Evolutionary conservation across 2,329 filamentous ascomycete species (phyloP), one percentile per base, ranked within the genome.

Genomic region (Neofusicoccum cordaticola): DNA sequence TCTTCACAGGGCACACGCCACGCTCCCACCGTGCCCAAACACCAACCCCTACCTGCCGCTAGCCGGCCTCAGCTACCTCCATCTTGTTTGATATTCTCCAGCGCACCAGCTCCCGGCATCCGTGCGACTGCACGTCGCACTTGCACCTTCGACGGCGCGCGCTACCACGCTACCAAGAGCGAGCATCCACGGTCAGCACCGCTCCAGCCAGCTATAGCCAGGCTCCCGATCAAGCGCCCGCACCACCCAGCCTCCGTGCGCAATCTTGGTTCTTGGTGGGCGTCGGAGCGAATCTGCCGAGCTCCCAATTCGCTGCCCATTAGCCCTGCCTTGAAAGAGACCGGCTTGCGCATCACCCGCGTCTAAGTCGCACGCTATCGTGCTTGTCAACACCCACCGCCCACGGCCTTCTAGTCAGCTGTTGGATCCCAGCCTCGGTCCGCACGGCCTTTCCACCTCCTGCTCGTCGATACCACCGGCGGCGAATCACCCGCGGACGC

Each of bases 321-420:
- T 72, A 70, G 52, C 57, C 62, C 41, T 71, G 72, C 69, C 37
- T 69, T 57, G 73, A 75, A 75, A 57, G 71, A 75, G 64, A 74
- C 76, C 75, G 74, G 75, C 73, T 73, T 81, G 80, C 77, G 80
- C 77, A 81, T 82, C 79, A 81, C 77, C 79, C 79, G 78, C 77
- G 70, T 76, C 77, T 78, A 77, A 79, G 76, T 74, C 77, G 68
- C 73, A 75, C 80, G 77, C 78, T 79, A 80, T 74, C 71, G 70
- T 67, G 64, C 69, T 63, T 73, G 72, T 71, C 70, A 71, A 73
- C 71, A 69, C 68, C 71, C 67, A 68, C 71, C 70, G 70, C 72
- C 72, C 73, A 71, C 71, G 74, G 71, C 71, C 70, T 70, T 27
- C 73, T 75, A 74, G 64, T 64, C 52, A 60, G 47, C 64, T 66